Evolutionary conservation across 805 yeast species (phyloP).

Genomic region (Clavispora asparagi): DNA sequence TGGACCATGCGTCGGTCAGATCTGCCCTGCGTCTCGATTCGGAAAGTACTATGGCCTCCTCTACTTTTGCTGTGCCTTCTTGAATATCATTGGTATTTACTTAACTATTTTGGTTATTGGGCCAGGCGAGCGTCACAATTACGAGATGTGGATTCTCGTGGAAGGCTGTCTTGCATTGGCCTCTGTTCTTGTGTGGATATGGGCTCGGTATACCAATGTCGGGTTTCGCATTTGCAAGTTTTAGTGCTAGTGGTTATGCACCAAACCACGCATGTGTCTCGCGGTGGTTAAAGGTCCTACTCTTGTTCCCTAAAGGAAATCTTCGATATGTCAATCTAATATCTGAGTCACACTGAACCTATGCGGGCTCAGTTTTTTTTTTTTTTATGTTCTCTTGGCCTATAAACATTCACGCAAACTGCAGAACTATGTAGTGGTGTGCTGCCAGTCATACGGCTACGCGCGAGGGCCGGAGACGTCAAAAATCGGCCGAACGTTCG

Average conservation of each 20-base stretch:
- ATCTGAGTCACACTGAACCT: too few species aligned
- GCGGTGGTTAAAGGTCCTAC: too few species aligned
- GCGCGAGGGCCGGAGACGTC: too few species aligned
- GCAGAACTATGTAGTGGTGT: too few species aligned
- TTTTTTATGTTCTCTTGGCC: too few species aligned
- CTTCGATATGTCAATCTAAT: too few species aligned
- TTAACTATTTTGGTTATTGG: slow-evolving; percentile 9
- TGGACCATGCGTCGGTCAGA: slow-evolving; percentile 5
- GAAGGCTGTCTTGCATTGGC: slow-evolving; percentile 7
- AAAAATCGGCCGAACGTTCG: too few species aligned
- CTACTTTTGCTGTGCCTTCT: slow-evolving; percentile 9
- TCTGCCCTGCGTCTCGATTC: slow-evolving; percentile 3
- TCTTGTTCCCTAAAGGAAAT: too few species aligned
- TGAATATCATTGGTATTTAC: slow-evolving; percentile 9
- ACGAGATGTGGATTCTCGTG: slow-evolving; percentile 9
- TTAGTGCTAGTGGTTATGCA: background rate
- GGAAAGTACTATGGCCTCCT: slow-evolving; percentile 3
- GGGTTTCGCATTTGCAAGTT: slow-evolving; percentile 7
- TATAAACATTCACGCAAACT: too few species aligned
- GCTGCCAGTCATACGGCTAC: too few species aligned
- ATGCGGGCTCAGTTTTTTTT: too few species aligned
- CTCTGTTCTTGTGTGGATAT: slow-evolving; percentile 5
- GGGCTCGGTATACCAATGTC: slow-evolving; percentile 11
- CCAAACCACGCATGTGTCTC: too few species aligned
- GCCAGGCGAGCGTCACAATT: slow-evolving; percentile 5